These are phyloP conservation scores for Poterioochromonas sp. DNA, from an alignment of 352 stramenopile genomes.

Conservation along the genomic window DNA sequence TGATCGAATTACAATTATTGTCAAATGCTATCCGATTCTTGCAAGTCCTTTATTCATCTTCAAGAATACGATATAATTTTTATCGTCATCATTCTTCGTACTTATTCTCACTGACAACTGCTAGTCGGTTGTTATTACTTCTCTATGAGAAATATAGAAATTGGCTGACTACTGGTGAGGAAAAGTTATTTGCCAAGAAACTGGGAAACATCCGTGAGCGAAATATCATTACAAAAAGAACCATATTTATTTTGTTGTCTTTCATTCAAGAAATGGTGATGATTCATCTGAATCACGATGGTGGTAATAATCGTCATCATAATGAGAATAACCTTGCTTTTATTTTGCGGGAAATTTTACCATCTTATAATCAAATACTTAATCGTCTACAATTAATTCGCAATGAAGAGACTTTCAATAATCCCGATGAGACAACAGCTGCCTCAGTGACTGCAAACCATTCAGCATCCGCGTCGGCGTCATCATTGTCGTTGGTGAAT, in stretches of 20 bases:
- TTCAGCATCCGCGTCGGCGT: too few relatives aligned
- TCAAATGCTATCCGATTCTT: not conserved
- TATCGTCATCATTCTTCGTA: not conserved
- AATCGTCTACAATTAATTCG: not conserved
- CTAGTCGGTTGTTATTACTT: not conserved
- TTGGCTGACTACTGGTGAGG: not conserved
- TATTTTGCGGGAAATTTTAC: too few relatives aligned
- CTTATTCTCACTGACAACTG: not conserved
- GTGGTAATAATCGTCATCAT: too few relatives aligned
- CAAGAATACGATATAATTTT: too few relatives aligned
- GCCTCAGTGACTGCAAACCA: too few relatives aligned
- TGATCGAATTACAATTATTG: not conserved
- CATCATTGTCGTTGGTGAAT: too few relatives aligned
- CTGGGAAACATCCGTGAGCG: not conserved
- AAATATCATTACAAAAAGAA: not conserved
- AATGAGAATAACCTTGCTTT: too few relatives aligned
- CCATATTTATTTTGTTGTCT: not conserved
- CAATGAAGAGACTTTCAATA: not conserved
- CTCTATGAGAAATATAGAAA: not conserved
- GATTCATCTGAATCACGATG: too few relatives aligned
- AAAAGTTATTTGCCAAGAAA: not conserved
- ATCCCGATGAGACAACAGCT: too few relatives aligned
- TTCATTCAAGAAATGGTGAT: not conserved
- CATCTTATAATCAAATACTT: not conserved
- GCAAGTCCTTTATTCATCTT: not conserved